Percentiles rank a stretch among this genome's conserved stretches.
Conservation (phyloP, 2,329 filamentous ascomycete genomes). For the Colletotrichum zoysiae region DNA sequence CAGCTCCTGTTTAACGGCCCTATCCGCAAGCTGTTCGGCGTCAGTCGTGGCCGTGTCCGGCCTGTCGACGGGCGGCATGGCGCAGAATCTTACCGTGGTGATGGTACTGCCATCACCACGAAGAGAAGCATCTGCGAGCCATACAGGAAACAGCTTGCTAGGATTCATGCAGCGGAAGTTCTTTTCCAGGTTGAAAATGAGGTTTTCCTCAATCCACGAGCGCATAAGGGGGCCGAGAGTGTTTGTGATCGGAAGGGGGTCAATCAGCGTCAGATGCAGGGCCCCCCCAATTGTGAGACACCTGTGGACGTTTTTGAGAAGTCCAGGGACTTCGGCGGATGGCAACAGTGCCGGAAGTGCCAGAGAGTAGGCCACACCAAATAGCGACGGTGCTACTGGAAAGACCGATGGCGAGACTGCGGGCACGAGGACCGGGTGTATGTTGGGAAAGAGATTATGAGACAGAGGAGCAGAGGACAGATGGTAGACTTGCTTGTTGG, state of each 20-base stretch:
- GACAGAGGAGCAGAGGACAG: constrained; percentile 59
- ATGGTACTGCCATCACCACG: constrained; percentile 61
- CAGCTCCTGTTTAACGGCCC: constrained; percentile 59
- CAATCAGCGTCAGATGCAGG: constrained; percentile 71
- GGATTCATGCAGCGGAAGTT: constrained; percentile 72
- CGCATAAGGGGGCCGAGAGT: constrained; percentile 67
- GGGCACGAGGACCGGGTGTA: constrained; percentile 56
- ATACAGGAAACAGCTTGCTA: constrained; percentile 67
- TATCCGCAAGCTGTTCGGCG: constrained; percentile 46
- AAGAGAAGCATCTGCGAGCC: constrained; percentile 69
- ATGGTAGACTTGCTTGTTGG: constrained; percentile 58
- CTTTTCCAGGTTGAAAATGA: constrained; percentile 70
- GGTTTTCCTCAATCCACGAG: constrained; percentile 71
- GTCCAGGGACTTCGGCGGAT: constrained; percentile 66
- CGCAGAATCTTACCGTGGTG: constrained; percentile 63
- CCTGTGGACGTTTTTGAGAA: constrained; percentile 69
- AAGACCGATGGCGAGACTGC: constrained; percentile 52
- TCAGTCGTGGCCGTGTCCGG: constrained; percentile 44
- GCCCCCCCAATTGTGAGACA: constrained; percentile 67
- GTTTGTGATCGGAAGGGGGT: constrained; percentile 69
- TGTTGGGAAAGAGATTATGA: constrained; percentile 53
- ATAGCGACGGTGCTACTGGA: constrained; percentile 57
- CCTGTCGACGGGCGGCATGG: constrained; percentile 52
- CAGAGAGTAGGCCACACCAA: constrained; percentile 65
- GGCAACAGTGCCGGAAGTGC: constrained; percentile 69